These are phyloP conservation scores for Candida nanaspora DNA, from an alignment of 805 yeast genomes.

Conservation along the genomic window DNA sequence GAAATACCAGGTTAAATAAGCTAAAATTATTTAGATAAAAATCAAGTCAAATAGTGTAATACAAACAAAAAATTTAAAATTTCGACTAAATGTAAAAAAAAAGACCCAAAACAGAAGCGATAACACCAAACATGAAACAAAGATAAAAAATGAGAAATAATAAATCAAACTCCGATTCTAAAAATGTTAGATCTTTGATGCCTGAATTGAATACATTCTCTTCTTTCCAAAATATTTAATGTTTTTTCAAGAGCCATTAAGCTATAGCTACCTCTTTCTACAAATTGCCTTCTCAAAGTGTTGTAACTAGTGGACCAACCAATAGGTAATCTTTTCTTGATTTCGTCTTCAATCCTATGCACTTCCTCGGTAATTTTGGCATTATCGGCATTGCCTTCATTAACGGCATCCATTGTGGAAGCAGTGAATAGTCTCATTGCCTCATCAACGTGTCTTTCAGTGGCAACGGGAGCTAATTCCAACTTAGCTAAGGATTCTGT, in stretches of 20 bases:
- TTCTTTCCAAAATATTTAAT: conserved; percentile 70
- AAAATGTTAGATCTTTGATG: conserved; percentile 79
- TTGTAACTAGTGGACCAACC: conserved; percentile 93
- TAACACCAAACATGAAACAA: background rate
- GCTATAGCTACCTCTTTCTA: conserved; percentile 48
- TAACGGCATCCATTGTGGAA: conserved; percentile 89
- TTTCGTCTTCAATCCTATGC: conserved; percentile 70
- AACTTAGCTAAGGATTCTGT: conserved; percentile 90
- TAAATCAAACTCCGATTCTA: conserved; percentile 52
- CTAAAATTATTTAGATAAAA: background rate
- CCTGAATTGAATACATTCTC: conserved; percentile 81
- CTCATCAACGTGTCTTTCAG: conserved; percentile 87
- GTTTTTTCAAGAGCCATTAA: conserved; percentile 79
- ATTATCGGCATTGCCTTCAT: conserved; percentile 45
- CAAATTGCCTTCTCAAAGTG: conserved; percentile 78
- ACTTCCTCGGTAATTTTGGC: conserved; percentile 62
- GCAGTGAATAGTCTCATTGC: conserved; percentile 93
- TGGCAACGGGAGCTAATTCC: conserved; percentile 74
- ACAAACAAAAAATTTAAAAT: background rate
- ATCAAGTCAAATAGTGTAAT: background rate
- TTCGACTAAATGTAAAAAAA: background rate
- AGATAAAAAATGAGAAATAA: background rate
- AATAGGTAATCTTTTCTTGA: conserved; percentile 85
- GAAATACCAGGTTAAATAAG: background rate
- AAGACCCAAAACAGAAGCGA: background rate